Base-by-base conservation (phyloP, 441 rosid species). In the Brassica hybrid region DNA sequence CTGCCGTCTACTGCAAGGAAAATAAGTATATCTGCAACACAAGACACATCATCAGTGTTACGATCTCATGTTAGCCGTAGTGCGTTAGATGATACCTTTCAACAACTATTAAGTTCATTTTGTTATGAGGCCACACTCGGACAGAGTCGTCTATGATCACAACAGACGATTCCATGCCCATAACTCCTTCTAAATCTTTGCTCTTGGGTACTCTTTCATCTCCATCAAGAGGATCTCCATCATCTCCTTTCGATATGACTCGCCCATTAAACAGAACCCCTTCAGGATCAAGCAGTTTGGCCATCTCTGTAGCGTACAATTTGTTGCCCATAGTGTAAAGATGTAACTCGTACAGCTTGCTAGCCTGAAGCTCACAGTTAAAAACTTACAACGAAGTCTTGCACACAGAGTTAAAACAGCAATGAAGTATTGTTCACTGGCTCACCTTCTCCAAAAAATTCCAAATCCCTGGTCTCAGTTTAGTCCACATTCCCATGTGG, bases 401-500 rank as follows among this genome's bases (percentile, higher is more conserved):
- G 48, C 60, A 72, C 36, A 70, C 25, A 30, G 34, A 34, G 34
- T 16, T 4, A 13, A 68, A 13, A 68, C 18, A 79, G 27, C 38
- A 73, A 69, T 36, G 25, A 76, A 48, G 34, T 41, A 65, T 64
- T 34, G 14, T 18, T 34, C 30, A 41, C 19, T 7, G 36, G 27
- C 75, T 73, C 69, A 89, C 98, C 93, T 88, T 96, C 84, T 96
- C 99, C 80, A 96, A 85, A 73, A 96, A 94, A 72, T 87, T 94
- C 99, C 99, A 96, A 70, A 96, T 86, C 77, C 99, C 99, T 57
- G 99, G 98, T 65, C 99, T 89, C 89, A 96, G 60, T 84, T 96
- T 96, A 19, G 99, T 96, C 99, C 99, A 96, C 99, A 96, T 94
- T 84, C 86, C 96, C 99, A 96, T 96, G 82, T 94, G 96, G 59